A percentile compares a stretch with the other conserved stretches of the same genome.
These are phyloP conservation scores for Bretziella fagacearum DNA, from an alignment of 2,329 filamentous ascomycete species.

Conservation along the genomic window DNA sequence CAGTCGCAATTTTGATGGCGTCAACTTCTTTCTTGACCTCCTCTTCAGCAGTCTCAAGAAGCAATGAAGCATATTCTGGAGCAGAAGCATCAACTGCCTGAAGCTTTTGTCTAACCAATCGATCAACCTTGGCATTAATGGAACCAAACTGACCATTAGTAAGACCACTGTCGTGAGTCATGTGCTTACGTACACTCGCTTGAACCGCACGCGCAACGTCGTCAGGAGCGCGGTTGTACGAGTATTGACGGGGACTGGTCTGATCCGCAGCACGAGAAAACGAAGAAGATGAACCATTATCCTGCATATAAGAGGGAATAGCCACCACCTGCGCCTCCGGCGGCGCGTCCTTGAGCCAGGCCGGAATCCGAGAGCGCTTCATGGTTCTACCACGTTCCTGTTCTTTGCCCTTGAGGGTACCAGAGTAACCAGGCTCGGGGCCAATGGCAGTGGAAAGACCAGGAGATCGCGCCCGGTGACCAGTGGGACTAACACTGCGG, in stretches of 20 bases:
- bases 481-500: neutral
- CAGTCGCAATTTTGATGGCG: neutral
- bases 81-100: neutral
- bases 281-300: neutral
- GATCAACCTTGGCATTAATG: slow-evolving; percentile 7
- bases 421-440: neutral
- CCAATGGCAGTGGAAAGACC: neutral
- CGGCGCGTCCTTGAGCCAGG: slow-evolving; percentile 4
- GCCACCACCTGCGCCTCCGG: neutral
- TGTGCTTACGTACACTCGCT: slow-evolving; percentile 9
- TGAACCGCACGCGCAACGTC: slow-evolving; percentile 5
- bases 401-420: slow-evolving; percentile 3
- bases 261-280: no score
- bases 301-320: neutral
- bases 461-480: no score
- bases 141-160: slow-evolving; percentile 10
- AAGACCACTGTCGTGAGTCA: slow-evolving; percentile 3
- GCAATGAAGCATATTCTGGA: neutral
- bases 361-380: neutral
- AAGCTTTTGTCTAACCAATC: slow-evolving; percentile 1
- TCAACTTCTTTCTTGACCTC: slow-evolving; percentile 8
- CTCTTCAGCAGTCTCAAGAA: slow-evolving; percentile 2
- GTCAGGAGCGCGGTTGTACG: slow-evolving; percentile 9
- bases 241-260: slow-evolving; percentile 2
- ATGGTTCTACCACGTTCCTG: neutral